Evolutionary conservation across 805 yeast species (phyloP).

Genomic region (Wickerhamomyces queroliae): DNA sequence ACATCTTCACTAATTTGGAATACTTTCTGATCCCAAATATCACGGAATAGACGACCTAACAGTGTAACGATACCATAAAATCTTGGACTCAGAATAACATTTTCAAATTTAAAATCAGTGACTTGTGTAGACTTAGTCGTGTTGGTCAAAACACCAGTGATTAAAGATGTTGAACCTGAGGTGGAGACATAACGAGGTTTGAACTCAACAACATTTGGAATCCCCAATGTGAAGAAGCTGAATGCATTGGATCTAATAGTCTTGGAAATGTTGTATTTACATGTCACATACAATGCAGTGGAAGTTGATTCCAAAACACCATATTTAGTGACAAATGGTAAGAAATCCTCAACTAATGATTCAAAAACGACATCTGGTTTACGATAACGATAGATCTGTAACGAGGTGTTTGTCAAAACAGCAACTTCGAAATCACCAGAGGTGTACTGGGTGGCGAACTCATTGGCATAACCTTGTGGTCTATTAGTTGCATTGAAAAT

Average conservation of each 20-base stretch:
- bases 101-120: constrained; percentile 47
- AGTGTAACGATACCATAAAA: constrained; percentile 83
- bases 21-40: constrained; percentile 71
- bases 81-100: constrained; percentile 85
- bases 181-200: constrained; percentile 31
- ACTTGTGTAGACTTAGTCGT: constrained; percentile 1
- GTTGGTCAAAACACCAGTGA: constrained; percentile 8
- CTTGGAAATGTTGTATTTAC: constrained; percentile 62
- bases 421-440: constrained; percentile 66
- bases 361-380: constrained; percentile 78
- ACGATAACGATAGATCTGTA: constrained; percentile 69
- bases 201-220: constrained; percentile 36
- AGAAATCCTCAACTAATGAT: constrained; percentile 60
- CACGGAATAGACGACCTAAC: constrained; percentile 71
- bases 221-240: constrained; percentile 35
- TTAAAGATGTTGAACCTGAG: constrained; percentile 13
- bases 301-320: constrained; percentile 91
- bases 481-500: constrained; percentile 64
- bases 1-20: constrained; percentile 36
- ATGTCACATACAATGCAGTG: constrained; percentile 77
- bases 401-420: constrained; percentile 72
- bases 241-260: constrained; percentile 36
- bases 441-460: constrained; percentile 81
- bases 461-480: constrained; percentile 81
- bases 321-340: constrained; percentile 67